phyloP scores from a whole-genome alignment of 805 yeast species.

The Nakazawaea siamensis region DNA sequence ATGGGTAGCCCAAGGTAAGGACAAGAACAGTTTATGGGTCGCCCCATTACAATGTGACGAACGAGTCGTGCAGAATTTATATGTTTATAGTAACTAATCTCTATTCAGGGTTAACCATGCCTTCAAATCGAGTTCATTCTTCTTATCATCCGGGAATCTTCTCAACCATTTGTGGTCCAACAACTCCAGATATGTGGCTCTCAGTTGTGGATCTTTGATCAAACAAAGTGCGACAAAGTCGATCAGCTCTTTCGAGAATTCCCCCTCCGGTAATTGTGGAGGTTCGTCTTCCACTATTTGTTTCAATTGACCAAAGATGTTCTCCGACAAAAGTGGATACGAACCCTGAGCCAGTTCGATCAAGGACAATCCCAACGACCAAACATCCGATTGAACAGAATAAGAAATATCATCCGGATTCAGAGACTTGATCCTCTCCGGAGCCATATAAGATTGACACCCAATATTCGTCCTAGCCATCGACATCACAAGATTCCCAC shows the following conservation, averaged over 20 bases:
- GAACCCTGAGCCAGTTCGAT: conserved; percentile 84
- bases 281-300: conserved; percentile 97
- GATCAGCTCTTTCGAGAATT: conserved; percentile 69
- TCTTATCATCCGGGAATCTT: conserved; percentile 33
- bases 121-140: conserved; percentile 19
- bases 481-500: conserved; percentile 91
- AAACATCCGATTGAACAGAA: conserved; percentile 89
- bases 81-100: conserved; percentile 35
- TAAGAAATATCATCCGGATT: conserved; percentile 74
- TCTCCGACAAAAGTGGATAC: conserved; percentile 96
- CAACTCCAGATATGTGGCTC: conserved; percentile 76
- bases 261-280: conserved; percentile 59
- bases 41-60: conserved; percentile 65
- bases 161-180: conserved; percentile 80
- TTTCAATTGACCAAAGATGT: conserved; percentile 84
- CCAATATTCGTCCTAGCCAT: conserved; percentile 94
- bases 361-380: conserved; percentile 87
- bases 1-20: conserved; percentile 76
- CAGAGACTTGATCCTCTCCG: conserved; percentile 78
- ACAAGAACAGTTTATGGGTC: conserved; percentile 81
- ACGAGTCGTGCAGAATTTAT: conserved; percentile 47
- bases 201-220: conserved; percentile 67
- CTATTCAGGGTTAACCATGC: conserved; percentile 12
- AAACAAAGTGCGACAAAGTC: conserved; percentile 73
- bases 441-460: conserved; percentile 98